Conservation (phyloP, 768 basidiomycete species). For the Kwoniella botswanensis region DNA sequence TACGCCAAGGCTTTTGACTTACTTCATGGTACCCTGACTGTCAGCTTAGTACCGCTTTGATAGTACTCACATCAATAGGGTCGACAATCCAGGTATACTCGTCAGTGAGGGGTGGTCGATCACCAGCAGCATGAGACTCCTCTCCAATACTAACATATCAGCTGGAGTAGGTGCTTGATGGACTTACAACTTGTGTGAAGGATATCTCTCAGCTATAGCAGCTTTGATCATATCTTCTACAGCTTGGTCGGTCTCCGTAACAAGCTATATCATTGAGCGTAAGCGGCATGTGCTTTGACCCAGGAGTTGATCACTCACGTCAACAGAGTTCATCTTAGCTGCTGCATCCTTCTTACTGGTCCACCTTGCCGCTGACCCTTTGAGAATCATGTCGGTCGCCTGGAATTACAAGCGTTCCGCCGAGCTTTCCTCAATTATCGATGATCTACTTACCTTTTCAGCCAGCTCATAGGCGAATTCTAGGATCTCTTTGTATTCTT, state of each 20-base stretch:
- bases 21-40: slow-evolving; percentile 45
- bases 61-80: slow-evolving; percentile 68
- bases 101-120: slow-evolving; percentile 69
- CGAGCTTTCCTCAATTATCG: not conserved
- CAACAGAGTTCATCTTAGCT: slow-evolving; percentile 92
- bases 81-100: slow-evolving; percentile 94
- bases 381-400: slow-evolving; percentile 59
- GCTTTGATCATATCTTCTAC: slow-evolving; percentile 84
- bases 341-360: slow-evolving; percentile 63
- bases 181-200: slow-evolving; percentile 79
- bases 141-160: slow-evolving; percentile 75
- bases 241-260: slow-evolving; percentile 90
- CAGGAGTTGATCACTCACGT: slow-evolving; percentile 56
- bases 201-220: slow-evolving; percentile 70
- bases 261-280: slow-evolving; percentile 61
- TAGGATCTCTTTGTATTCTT: slow-evolving; percentile 31
- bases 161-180: slow-evolving; percentile 5
- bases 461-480: slow-evolving; percentile 41
- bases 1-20: slow-evolving; percentile 4
- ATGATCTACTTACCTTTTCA: slow-evolving; percentile 21
- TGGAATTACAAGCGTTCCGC: slow-evolving; percentile 7
- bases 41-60: not conserved
- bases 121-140: slow-evolving; percentile 82
- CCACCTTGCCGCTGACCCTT: slow-evolving; percentile 68
- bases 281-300: not conserved